A percentile compares a stretch with the other conserved stretches of the same genome.
Conservation (phyloP, 2,329 filamentous ascomycete genomes). For the Trichoderma sp. region DNA sequence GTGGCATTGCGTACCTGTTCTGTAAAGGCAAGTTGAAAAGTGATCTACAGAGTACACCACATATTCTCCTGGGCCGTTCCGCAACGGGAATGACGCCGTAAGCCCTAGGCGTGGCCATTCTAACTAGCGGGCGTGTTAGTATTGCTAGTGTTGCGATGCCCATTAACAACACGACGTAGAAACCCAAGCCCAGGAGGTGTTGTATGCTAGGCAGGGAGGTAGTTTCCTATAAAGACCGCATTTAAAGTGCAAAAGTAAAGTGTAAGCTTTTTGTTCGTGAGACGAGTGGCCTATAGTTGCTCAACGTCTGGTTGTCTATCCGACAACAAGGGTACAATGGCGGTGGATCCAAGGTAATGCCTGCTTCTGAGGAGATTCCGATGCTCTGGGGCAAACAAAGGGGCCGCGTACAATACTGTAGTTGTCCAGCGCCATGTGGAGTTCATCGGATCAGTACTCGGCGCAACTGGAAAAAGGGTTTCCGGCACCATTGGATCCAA, state of each 20-base stretch:
- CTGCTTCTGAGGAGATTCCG: background rate
- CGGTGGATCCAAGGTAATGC: background rate
- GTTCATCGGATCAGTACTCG: background rate
- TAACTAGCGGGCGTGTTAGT: background rate
- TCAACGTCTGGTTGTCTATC: background rate
- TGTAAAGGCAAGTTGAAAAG: background rate
- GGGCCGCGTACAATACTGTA: background rate
- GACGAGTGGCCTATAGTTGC: background rate
- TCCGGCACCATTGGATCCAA: background rate
- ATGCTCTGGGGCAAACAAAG: background rate
- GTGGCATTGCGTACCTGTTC: background rate
- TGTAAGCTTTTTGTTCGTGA: background rate
- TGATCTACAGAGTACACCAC: background rate
- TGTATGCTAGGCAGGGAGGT: background rate
- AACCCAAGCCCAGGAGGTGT: background rate
- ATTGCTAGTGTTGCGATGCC: background rate
- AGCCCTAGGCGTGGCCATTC: conserved; percentile 1
- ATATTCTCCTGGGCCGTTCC: conserved; percentile 11
- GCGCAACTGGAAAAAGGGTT: background rate
- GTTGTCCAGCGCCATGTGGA: background rate
- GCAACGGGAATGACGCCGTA: background rate
- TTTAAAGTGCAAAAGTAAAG: background rate
- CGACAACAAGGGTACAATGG: background rate
- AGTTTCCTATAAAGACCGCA: background rate
- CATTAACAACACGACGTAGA: background rate